Evolutionary conservation across 2,329 filamentous ascomycete species (phyloP), one percentile per base, ranked within the genome.

Genomic region (Fusarium sp.): DNA sequence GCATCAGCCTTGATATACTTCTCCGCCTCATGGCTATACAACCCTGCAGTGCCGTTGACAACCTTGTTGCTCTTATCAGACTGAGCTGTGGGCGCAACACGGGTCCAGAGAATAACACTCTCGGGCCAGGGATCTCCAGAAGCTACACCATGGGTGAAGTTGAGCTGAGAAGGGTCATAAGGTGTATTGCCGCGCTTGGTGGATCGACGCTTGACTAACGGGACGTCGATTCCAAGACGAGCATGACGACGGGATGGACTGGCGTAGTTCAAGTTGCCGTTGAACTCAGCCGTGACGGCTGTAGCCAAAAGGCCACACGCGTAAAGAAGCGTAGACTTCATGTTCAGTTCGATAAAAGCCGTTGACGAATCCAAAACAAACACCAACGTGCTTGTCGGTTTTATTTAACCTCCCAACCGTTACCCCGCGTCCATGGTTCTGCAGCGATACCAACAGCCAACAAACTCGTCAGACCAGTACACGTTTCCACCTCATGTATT

Each of bases 241-340:
- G 85, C 83, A 67, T 92, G 90, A 41, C 89, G 84, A 39, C 85
- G 82, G 2, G 90, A 92, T 8, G 90, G 89, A 70, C 86, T 90
- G 48, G 83, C 81, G 75, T 91, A 92, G 78, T 91, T 91, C 62
- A 91, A 75, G 74, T 91, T 91, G 6, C 76, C 76, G 8, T 75
- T 69, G 2, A 69, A 69, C 15, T 66, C 62, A 11, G 66, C 66
- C 2, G 39, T 43, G 6, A 37, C 66, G 6, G 27, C 23, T 23
- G 46, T 42, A 27, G 62, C 52, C 29, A 69, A 13, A 18, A 69
- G 18, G 31, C 57, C 39, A 42, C 43, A 50, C 2, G 35, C 35
- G n/a, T 29, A 69, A 4, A 69, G 33, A 18, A 50, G 3, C 1
- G 25, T 11, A 52, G 29, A 40, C 33, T 46, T 61, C 66, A 69